A percentile compares a stretch with the other conserved stretches of the same genome.
Evolutionary conservation across 2,329 filamentous ascomycete genomes (phyloP).

Genomic region (Verticillium longisporum): DNA sequence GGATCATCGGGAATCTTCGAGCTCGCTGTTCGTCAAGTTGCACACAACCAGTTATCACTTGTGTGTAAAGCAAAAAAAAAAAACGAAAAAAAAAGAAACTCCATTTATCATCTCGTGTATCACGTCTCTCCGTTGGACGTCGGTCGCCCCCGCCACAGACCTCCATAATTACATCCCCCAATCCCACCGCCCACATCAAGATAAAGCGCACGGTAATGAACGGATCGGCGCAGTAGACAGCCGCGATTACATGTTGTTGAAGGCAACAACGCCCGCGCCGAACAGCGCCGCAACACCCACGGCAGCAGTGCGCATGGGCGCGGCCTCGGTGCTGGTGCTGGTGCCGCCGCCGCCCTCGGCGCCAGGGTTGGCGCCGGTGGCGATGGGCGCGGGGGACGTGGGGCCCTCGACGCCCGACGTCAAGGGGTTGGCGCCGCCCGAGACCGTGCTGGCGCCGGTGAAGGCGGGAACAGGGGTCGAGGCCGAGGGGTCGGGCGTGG

Average conservation of each 20-base stretch:
- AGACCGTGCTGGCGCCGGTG: slow-evolving; percentile 40
- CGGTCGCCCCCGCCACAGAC: no score
- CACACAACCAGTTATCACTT: no score
- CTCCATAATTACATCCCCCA: no score
- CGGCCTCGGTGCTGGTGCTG: slow-evolving; percentile 23
- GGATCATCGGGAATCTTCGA: no score
- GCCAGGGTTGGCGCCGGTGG: slow-evolving; percentile 14
- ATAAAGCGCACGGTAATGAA: background rate
- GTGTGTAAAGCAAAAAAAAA: no score
- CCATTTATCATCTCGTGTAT: no score
- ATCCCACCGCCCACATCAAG: background rate
- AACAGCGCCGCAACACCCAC: slow-evolving; percentile 39
- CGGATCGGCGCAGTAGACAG: background rate
- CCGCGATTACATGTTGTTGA: slow-evolving; percentile 4
- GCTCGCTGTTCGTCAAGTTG: no score
- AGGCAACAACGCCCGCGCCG: slow-evolving; percentile 30
- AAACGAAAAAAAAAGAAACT: no score
- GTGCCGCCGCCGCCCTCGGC: slow-evolving; percentile 1
- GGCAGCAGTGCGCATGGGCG: slow-evolving; percentile 24
- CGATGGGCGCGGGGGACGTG: slow-evolving; percentile 28
- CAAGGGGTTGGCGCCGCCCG: slow-evolving; percentile 40
- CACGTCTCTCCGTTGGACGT: no score
- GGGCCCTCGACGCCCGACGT: slow-evolving; percentile 44
- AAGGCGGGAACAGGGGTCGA: slow-evolving; percentile 45
- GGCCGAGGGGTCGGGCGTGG: slow-evolving; percentile 31